These are phyloP conservation scores for Zelopaecilomyces penicillatus DNA, from an alignment of 2,329 filamentous ascomycete genomes.

Conservation along the genomic window DNA sequence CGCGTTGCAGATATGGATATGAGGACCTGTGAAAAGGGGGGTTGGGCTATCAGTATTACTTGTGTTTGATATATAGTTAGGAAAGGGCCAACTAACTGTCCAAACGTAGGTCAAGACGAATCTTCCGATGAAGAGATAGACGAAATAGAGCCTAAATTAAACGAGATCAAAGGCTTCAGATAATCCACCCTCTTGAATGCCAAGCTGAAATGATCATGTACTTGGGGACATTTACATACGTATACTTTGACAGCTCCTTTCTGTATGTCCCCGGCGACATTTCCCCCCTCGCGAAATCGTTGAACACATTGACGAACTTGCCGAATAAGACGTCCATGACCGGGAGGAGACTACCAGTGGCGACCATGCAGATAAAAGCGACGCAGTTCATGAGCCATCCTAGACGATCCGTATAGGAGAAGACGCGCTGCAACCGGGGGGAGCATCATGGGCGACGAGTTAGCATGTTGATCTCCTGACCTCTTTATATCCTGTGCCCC, in stretches of 20 bases:
- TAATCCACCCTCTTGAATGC: slow-evolving; percentile 47
- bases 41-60: background rate
- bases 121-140: slow-evolving; percentile 50
- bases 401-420: slow-evolving; percentile 28
- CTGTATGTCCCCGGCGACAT: slow-evolving; percentile 40
- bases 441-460: no score
- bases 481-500: no score
- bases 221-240: slow-evolving; percentile 27
- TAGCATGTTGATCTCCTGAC: no score
- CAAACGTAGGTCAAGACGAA: slow-evolving; percentile 47
- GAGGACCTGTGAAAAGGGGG: slow-evolving; percentile 19
- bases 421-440: slow-evolving; percentile 26
- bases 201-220: slow-evolving; percentile 43
- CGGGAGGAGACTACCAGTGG: slow-evolving; percentile 33
- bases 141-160: slow-evolving; percentile 39
- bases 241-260: slow-evolving; percentile 36
- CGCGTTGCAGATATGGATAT: slow-evolving; percentile 30
- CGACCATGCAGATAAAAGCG: slow-evolving; percentile 29
- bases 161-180: no score
- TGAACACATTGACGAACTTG: slow-evolving; percentile 45
- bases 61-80: background rate
- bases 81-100: slow-evolving; percentile 30
- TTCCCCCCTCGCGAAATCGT: slow-evolving; percentile 41
- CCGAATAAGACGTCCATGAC: slow-evolving; percentile 54
- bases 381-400: slow-evolving; percentile 30